Evolutionary conservation across 495 filamentous ascomycete genomes (phyloP).

Genomic region (Staphylotrichum longicolle): DNA sequence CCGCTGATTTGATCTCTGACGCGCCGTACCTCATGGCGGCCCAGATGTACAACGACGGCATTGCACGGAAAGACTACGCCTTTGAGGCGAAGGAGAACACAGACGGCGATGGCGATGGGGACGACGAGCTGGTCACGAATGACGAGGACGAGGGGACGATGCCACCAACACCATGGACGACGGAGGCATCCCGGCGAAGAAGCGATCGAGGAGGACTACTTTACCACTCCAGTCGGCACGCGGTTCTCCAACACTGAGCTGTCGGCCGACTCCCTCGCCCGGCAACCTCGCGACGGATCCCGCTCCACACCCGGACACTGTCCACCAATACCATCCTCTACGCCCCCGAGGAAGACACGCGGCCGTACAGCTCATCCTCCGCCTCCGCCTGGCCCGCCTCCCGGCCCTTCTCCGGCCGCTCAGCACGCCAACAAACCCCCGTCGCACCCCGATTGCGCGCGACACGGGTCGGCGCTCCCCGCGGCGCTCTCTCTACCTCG

Average conservation of each 20-base stretch:
- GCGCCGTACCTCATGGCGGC: constrained; percentile 36
- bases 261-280: constrained; percentile 35
- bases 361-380: constrained; percentile 48
- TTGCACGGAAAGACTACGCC: constrained; percentile 33
- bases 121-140: constrained; percentile 85
- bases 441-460: constrained; percentile 38
- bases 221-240: constrained; percentile 41
- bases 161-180: constrained; percentile 32
- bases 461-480: constrained; percentile 49
- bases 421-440: constrained; percentile 37
- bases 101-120: constrained; percentile 79
- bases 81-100: constrained; percentile 51
- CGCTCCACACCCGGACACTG: constrained; percentile 59
- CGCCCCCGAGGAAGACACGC: constrained; percentile 48
- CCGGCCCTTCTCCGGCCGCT: constrained; percentile 34
- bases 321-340: constrained; percentile 80
- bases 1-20: constrained; percentile 51
- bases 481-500: constrained; percentile 42
- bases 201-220: constrained; percentile 47
- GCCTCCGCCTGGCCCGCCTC: constrained; percentile 40
- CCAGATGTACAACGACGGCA: constrained; percentile 24
- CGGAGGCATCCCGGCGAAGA: constrained; percentile 15
- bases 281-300: constrained; percentile 34
- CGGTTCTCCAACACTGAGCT: constrained; percentile 30
- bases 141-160: constrained; percentile 55